These are phyloP conservation scores for Dissophora globulifera DNA, from an alignment of 192 early-diverging fungal genomes.

Conservation along the genomic window DNA sequence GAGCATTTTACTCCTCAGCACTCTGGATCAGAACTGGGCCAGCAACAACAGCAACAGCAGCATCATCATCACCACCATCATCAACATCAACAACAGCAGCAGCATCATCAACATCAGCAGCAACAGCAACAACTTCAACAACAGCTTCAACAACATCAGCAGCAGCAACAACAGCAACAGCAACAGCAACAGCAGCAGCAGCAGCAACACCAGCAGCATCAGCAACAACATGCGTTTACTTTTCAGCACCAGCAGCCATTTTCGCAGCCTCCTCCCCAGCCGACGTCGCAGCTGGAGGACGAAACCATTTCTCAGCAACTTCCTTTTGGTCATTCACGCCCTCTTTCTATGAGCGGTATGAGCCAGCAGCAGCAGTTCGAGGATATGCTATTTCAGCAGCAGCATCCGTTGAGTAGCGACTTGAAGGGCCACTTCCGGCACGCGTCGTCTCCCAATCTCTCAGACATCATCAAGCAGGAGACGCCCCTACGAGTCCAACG, in stretches of 20 bases:
- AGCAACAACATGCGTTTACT: slow-evolving; percentile 5
- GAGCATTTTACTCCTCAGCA: no score
- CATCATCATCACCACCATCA: no score
- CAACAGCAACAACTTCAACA: background rate
- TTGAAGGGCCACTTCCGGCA: slow-evolving; percentile 41
- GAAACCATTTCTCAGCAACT: slow-evolving; percentile 4
- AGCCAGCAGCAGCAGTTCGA: slow-evolving; percentile 39
- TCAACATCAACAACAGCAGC: no score
- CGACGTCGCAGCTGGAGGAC: slow-evolving; percentile 12
- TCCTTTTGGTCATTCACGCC: slow-evolving; percentile 26
- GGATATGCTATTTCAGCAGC: slow-evolving; percentile 34
- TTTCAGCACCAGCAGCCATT: slow-evolving; percentile 15
- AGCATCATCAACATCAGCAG: no score
- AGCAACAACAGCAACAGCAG: slow-evolving; percentile 15
- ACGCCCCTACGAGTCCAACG: slow-evolving; percentile 11
- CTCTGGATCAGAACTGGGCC: no score
- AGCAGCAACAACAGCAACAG: background rate
- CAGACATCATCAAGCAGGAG: slow-evolving; percentile 36
- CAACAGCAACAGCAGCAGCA: background rate
- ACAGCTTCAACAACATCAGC: slow-evolving; percentile 1
- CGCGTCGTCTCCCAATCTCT: slow-evolving; percentile 31
- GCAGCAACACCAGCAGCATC: slow-evolving; percentile 4
- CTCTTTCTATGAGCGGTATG: slow-evolving; percentile 23
- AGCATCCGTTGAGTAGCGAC: slow-evolving; percentile 14
- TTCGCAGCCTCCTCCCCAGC: slow-evolving; percentile 11